These are phyloP conservation scores for Berkeleyomyces basicola DNA, from an alignment of 2,329 filamentous ascomycete genomes.

Conservation along the genomic window DNA sequence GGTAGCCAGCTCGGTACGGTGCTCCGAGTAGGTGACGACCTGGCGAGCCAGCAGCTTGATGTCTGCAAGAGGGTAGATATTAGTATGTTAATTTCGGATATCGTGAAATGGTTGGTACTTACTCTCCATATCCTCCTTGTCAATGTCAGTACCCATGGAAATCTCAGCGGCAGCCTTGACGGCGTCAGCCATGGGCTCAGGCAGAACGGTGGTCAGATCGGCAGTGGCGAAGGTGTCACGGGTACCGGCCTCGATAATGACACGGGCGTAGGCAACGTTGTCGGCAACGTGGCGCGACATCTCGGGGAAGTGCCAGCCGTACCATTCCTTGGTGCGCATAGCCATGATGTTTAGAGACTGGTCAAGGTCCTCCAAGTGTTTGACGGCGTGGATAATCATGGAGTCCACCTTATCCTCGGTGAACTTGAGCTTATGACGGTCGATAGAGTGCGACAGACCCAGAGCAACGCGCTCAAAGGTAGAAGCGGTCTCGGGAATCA, in stretches of 20 bases:
- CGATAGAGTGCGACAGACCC: conserved; percentile 91
- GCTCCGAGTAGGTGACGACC: conserved; percentile 81
- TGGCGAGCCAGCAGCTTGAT: conserved; percentile 85
- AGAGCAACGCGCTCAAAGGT: conserved; percentile 90
- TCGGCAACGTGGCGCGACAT: conserved; percentile 94
- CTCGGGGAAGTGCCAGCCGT: conserved; percentile 99
- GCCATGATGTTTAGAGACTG: conserved; percentile 98
- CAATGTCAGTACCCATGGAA: conserved; percentile 97
- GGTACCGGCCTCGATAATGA: conserved; percentile 81
- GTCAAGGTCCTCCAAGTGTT: conserved; percentile 85
- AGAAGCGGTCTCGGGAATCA: conserved; percentile 72
- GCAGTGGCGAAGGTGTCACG: conserved; percentile 59
- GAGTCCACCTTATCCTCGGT: conserved; percentile 97
- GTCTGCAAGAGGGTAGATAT: conserved; percentile 23
- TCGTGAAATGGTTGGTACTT: not conserved
- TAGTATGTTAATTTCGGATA: not conserved
- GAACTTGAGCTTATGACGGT: conserved; percentile 96
- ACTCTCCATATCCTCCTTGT: conserved; percentile 70
- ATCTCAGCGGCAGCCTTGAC: conserved; percentile 92
- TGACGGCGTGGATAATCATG: conserved; percentile 97
- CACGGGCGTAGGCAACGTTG: conserved; percentile 81
- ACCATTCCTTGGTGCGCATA: conserved; percentile 99
- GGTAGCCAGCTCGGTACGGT: conserved; percentile 69
- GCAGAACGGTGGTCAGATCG: conserved; percentile 78
- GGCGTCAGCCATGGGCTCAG: conserved; percentile 82